Conservation (phyloP, 2,329 filamentous ascomycete species). For the Lasiodiplodia theobromae region DNA sequence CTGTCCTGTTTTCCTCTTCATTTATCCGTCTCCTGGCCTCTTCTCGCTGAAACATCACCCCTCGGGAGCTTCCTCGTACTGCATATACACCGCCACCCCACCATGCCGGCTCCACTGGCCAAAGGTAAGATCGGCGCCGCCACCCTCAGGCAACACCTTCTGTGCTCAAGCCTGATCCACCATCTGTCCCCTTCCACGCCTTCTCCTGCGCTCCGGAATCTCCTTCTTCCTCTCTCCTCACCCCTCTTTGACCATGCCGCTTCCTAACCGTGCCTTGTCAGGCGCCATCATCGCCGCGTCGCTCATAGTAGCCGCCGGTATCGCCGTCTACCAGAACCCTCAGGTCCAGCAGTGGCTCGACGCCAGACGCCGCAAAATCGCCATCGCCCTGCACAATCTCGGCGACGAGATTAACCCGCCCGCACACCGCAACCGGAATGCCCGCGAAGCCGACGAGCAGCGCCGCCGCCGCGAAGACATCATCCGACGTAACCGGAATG, state of each 20-base stretch:
- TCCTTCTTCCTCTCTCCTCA: constrained; percentile 27
- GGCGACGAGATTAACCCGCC: constrained; percentile 61
- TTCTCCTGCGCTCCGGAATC: constrained; percentile 27
- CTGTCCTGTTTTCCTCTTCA: constrained; percentile 5
- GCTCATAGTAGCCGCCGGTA: constrained; percentile 66
- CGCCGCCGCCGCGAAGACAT: constrained; percentile 43
- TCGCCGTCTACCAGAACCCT: constrained; percentile 69
- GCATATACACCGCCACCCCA: constrained; percentile 19
- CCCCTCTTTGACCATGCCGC: constrained; percentile 18
- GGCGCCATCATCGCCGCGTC: constrained; percentile 69
- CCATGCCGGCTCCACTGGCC: constrained; percentile 50
- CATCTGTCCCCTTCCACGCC: constrained; percentile 35
- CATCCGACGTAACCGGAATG: constrained; percentile 43
- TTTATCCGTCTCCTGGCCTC: neutral
- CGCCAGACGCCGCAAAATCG: constrained; percentile 67
- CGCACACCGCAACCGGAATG: constrained; percentile 1
- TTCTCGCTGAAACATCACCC: neutral
- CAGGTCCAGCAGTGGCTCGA: constrained; percentile 69
- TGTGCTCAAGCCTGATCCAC: constrained; percentile 27
- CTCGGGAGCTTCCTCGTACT: neutral
- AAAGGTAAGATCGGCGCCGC: constrained; percentile 45
- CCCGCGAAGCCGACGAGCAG: constrained; percentile 40
- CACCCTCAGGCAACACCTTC: constrained; percentile 35
- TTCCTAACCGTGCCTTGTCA: constrained; percentile 47
- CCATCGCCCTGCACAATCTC: constrained; percentile 64